Percentiles rank a stretch among this genome's conserved stretches.
Conservation (phyloP, 2,329 filamentous ascomycete species). For the Tricladium varicosporioides region DNA sequence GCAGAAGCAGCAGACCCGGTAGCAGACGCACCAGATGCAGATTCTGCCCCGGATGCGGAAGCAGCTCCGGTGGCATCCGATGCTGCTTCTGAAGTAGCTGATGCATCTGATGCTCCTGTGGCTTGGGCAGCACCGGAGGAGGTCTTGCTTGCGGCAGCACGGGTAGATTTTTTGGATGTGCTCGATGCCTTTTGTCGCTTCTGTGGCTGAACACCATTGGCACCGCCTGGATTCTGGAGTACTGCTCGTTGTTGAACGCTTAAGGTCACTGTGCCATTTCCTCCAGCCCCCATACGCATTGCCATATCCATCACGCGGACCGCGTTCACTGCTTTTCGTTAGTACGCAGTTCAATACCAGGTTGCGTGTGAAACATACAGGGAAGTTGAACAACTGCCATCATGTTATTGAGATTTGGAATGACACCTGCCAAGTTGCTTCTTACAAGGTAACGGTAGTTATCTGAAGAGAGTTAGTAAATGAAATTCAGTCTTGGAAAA, state of each 20-base stretch:
- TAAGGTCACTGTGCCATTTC: conserved; percentile 11
- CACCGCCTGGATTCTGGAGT: conserved; percentile 17
- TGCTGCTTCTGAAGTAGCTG: neutral
- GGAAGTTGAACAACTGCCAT: conserved; percentile 18
- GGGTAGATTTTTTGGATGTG: neutral
- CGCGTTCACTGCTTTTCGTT: conserved; percentile 13
- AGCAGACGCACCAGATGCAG: neutral
- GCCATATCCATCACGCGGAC: conserved; percentile 15
- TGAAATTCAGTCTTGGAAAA: too few species aligned
- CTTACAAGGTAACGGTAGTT: conserved; percentile 19
- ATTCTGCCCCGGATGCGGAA: neutral
- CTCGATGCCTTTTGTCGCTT: conserved; percentile 1
- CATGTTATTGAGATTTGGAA: conserved; percentile 16
- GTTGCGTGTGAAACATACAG: conserved; percentile 4
- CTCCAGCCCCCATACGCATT: conserved; percentile 10
- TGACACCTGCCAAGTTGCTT: conserved; percentile 16
- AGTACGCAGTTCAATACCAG: neutral
- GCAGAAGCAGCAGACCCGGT: neutral
- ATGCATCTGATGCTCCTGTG: neutral
- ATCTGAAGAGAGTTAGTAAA: conserved; percentile 8
- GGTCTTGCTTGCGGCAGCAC: neutral
- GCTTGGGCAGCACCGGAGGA: neutral
- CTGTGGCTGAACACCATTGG: conserved; percentile 9
- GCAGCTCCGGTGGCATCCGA: neutral
- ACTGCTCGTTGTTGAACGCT: conserved; percentile 13